Evolutionary conservation across 129 eudicot species (phyloP).

Genomic region (Pulicaria dysenterica): DNA sequence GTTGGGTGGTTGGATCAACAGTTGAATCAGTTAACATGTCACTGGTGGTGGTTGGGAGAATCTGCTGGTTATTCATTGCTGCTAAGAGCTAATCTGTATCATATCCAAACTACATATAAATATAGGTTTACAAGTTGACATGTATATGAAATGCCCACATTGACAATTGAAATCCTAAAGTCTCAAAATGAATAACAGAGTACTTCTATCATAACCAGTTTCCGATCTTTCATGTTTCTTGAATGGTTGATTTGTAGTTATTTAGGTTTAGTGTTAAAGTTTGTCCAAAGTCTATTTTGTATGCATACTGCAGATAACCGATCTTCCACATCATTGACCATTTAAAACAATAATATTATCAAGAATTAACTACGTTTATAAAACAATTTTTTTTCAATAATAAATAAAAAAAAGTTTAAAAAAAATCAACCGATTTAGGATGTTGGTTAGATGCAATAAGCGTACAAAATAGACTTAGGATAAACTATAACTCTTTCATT

Average conservation of each 20-base stretch:
- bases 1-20: slow-evolving; percentile 43
- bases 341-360: no score
- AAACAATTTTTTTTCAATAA: no score
- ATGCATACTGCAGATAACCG: no score
- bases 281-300: no score
- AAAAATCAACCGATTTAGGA: no score
- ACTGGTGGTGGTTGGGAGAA: slow-evolving; percentile 7
- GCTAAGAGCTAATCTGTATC: slow-evolving; percentile 29
- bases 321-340: no score
- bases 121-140: neutral
- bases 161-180: neutral
- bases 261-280: no score
- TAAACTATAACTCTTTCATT: no score
- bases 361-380: no score
- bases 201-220: neutral
- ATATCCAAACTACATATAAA: neutral
- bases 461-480: no score
- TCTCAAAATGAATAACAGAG: neutral
- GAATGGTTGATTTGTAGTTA: neutral
- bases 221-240: neutral
- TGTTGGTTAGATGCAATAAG: no score
- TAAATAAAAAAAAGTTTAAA: no score
- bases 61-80: slow-evolving; percentile 33
- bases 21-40: slow-evolving; percentile 29
- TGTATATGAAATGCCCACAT: neutral